Evolutionary conservation across 768 basidiomycete genomes (phyloP), one percentile per base, ranked within the genome.

Genomic region (Trametes villosa): DNA sequence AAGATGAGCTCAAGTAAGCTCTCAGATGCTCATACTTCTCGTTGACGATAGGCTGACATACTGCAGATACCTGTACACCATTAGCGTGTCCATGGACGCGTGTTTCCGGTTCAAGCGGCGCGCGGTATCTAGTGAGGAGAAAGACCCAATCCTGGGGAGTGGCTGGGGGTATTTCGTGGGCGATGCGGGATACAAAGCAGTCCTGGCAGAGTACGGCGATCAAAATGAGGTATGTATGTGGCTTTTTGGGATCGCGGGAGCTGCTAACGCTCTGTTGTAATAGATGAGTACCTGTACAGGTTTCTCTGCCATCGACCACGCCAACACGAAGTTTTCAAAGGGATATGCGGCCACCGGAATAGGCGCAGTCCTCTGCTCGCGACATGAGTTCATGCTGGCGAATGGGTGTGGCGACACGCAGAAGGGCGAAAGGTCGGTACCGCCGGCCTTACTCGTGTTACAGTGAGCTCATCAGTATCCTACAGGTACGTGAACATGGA

Each of bases 21-120:
- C 33, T 7, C 13, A 13, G 7, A 13, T 13, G 33, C 33, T 34
- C 33, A 7, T n/a, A n/a, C 33, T 34, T 34, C 13, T 13, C 8
- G 13, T 34, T 34, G 33, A 7, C 13, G 33, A n/a, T n/a, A n/a
- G n/a, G n/a, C 33, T 51, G 13, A 51, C 50, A 18, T 29, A 9
- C n/a, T 44, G 42, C 42, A 73, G 72, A 29, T 73, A 51, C 36
- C n/a, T 71, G 0, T 74, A 72, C 45, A 60, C 53, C 0, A 18
- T 71, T 0, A 68, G 70, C 22, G 13, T 75, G 0, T 67, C 70
- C 2, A 62, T 70, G 1, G 70, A 75, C 55, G 70, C 72, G 0
- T 70, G 70, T 46, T 75, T 76, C 36, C 62, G 65, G 4, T 26
- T 53, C 24, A 51, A 51, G 50, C 33, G 50, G 34, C 50, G 50